Evolutionary conservation across 2,329 filamentous ascomycete species (phyloP).

Genomic region (Orbilia quercus): DNA sequence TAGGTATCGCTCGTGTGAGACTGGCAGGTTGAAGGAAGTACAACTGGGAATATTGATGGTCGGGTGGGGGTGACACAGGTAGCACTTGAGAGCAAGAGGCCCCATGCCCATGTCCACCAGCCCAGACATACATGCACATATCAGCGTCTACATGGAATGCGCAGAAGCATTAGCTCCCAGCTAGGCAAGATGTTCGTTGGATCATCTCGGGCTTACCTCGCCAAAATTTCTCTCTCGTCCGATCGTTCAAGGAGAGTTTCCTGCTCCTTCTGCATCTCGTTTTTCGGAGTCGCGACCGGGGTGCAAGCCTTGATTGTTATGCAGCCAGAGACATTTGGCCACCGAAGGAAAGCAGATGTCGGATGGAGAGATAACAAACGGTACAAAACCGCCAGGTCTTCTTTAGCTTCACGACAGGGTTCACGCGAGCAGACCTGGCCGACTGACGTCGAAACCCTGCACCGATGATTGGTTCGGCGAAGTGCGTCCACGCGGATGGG

Average conservation of each 20-base stretch:
- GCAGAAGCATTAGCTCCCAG: conserved; percentile 27
- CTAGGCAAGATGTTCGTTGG: conserved; percentile 36
- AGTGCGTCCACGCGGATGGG: conserved; percentile 41
- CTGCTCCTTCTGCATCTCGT: conserved; percentile 19
- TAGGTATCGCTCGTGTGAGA: conserved; percentile 28
- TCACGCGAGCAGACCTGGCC: conserved; percentile 38
- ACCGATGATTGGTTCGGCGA: conserved; percentile 52
- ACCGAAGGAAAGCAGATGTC: conserved; percentile 50
- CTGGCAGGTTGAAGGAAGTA: conserved; percentile 17
- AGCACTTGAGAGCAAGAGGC: too few species aligned
- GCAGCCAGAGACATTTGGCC: conserved; percentile 34
- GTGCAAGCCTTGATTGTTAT: conserved; percentile 17
- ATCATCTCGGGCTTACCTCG: conserved; percentile 41
- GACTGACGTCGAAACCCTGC: conserved; percentile 26
- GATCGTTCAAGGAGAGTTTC: conserved; percentile 18
- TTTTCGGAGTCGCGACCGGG: conserved; percentile 7
- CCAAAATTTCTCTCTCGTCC: conserved; percentile 35
- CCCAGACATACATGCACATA: conserved; percentile 29
- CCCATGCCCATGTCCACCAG: too few species aligned
- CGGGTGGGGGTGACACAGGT: conserved; percentile 40
- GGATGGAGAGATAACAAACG: conserved; percentile 48
- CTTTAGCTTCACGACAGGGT: conserved; percentile 46
- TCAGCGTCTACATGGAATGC: conserved; percentile 43
- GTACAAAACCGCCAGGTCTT: conserved; percentile 20
- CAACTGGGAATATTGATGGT: conserved; percentile 11